These are phyloP conservation scores for Curvularia spicifera DNA, from an alignment of 2,329 filamentous ascomycete genomes.

Conservation along the genomic window DNA sequence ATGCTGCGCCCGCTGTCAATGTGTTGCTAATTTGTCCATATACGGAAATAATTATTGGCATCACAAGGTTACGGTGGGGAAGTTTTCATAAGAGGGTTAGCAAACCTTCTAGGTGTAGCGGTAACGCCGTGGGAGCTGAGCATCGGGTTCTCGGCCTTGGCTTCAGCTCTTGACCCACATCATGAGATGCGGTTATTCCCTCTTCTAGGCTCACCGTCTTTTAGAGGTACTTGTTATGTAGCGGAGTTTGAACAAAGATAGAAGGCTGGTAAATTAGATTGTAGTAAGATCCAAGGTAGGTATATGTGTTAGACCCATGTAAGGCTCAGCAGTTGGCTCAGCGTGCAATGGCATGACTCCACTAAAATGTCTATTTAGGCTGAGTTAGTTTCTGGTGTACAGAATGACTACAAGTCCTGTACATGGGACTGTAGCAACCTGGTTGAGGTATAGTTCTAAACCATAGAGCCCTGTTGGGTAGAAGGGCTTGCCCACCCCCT, in stretches of 20 bases:
- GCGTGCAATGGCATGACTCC: neutral
- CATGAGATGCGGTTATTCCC: neutral
- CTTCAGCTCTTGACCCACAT: neutral
- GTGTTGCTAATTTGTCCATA: neutral
- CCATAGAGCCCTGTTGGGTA: no score
- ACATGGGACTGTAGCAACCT: neutral
- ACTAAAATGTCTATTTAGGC: neutral
- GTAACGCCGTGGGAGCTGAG: neutral
- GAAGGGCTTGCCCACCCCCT: no score
- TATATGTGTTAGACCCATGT: neutral
- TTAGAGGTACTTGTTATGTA: neutral
- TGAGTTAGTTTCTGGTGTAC: neutral
- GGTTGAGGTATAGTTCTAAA: no score
- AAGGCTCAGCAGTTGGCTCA: neutral
- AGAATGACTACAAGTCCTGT: neutral
- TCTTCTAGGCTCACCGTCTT: neutral
- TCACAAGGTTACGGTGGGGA: neutral
- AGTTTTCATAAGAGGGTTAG: neutral
- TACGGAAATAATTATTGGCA: neutral
- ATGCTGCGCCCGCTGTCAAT: neutral
- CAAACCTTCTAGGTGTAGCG: neutral
- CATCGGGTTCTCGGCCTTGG: neutral
- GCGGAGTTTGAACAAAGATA: neutral
- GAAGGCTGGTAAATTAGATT: neutral
- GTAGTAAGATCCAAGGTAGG: neutral